phyloP scores from a whole-genome alignment of 257 asterid species.

The Ilex asprella region DNA sequence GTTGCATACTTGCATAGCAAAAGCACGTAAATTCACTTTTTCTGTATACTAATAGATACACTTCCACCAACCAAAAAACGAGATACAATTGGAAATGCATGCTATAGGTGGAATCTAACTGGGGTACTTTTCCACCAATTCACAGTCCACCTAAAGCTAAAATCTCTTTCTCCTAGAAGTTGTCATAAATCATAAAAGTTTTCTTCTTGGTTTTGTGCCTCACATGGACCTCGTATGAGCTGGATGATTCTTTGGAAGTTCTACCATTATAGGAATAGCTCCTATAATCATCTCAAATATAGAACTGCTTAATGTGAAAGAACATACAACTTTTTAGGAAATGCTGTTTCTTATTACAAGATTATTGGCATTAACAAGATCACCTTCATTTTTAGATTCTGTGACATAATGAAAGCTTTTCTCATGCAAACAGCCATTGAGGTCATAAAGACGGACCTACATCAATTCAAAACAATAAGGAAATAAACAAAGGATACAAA shows the following conservation, averaged over 20 bases:
- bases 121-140: too few species aligned
- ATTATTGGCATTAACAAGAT: not conserved
- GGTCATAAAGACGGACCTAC: slow-evolving; percentile 62
- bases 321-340: not conserved
- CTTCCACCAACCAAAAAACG: not conserved
- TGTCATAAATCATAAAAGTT: too few species aligned
- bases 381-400: slow-evolving; percentile 70
- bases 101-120: too few species aligned
- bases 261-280: not conserved
- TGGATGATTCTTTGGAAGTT: not conserved
- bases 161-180: too few species aligned
- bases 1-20: too few species aligned
- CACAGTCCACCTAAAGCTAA: too few species aligned
- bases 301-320: not conserved
- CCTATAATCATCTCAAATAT: not conserved
- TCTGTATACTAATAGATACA: not conserved
- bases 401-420: slow-evolving; percentile 49
- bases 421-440: slow-evolving; percentile 32
- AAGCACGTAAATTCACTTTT: not conserved
- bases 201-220: not conserved
- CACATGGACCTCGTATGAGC: not conserved
- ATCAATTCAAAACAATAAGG: slow-evolving; percentile 19
- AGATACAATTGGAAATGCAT: not conserved
- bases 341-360: not conserved
- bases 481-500: slow-evolving; percentile 14